Percentiles rank a stretch among this genome's conserved stretches.
These are phyloP conservation scores for Nematodospora anomalae DNA, from an alignment of 1,139 yeast species.

Conservation along the genomic window DNA sequence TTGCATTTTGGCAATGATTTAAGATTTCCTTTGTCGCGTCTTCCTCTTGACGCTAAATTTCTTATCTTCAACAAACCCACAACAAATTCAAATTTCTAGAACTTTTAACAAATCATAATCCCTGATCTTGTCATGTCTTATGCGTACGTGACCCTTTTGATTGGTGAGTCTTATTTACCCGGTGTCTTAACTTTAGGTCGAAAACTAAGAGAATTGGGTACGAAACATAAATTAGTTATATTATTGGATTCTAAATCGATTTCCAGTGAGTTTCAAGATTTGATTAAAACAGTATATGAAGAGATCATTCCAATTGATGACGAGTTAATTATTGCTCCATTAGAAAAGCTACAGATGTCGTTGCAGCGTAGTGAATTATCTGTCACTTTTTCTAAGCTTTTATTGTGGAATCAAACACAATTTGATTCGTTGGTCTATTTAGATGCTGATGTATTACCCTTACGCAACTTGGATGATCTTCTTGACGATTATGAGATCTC, in stretches of 20 bases:
- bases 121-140: conserved; percentile 20
- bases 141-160: conserved; percentile 32
- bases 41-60: too few species aligned
- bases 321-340: conserved; percentile 21
- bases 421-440: conserved; percentile 28
- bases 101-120: too few species aligned
- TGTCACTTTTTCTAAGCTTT: conserved; percentile 28
- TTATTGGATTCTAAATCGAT: conserved; percentile 22
- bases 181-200: conserved; percentile 33
- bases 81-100: too few species aligned
- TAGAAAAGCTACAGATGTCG: conserved; percentile 19
- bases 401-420: conserved; percentile 28
- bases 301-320: conserved; percentile 27
- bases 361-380: conserved; percentile 31
- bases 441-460: conserved; percentile 32
- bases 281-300: conserved; percentile 24
- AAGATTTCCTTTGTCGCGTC: too few species aligned
- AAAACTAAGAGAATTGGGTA: conserved; percentile 21
- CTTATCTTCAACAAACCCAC: too few species aligned
- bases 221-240: conserved; percentile 23
- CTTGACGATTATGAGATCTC: conserved; percentile 20
- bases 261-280: conserved; percentile 18
- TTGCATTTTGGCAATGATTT: too few species aligned
- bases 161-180: conserved; percentile 30
- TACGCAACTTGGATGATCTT: conserved; percentile 25